phyloP scores from a whole-genome alignment of 805 yeast species.

The Ogataea saltuana region DNA sequence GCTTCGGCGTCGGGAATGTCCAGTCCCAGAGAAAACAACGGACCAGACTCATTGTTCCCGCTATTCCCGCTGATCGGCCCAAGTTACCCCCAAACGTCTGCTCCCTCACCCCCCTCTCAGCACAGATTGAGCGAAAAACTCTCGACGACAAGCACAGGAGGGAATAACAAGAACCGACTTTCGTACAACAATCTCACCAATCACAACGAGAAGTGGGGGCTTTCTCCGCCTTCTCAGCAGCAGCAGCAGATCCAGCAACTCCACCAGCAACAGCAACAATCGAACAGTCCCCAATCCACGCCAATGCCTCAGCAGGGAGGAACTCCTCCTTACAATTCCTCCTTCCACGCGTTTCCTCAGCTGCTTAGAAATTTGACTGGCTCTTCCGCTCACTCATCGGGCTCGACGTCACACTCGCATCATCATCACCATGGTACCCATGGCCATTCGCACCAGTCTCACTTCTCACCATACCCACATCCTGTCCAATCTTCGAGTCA shows the following conservation, averaged over 20 bases:
- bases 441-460: slow-evolving; percentile 26
- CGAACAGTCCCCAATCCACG: background rate
- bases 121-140: slow-evolving; percentile 16
- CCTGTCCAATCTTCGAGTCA: slow-evolving; percentile 14
- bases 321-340: slow-evolving; percentile 6
- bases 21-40: slow-evolving; percentile 23
- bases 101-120: slow-evolving; percentile 19
- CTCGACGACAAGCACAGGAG: slow-evolving; percentile 14
- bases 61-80: slow-evolving; percentile 37
- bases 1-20: slow-evolving; percentile 21
- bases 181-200: slow-evolving; percentile 27
- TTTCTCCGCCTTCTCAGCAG: slow-evolving; percentile 4
- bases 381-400: slow-evolving; percentile 30
- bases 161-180: slow-evolving; percentile 13
- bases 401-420: slow-evolving; percentile 22
- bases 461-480: slow-evolving; percentile 31
- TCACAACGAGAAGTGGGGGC: slow-evolving; percentile 20
- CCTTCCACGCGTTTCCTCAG: slow-evolving; percentile 21
- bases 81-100: slow-evolving; percentile 22
- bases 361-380: slow-evolving; percentile 29
- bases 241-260: too few relatives aligned
- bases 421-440: slow-evolving; percentile 26
- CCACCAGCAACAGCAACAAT: slow-evolving; percentile 9
- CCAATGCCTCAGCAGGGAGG: background rate
- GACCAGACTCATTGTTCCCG: slow-evolving; percentile 36